A percentile compares a stretch with the other conserved stretches of the same genome.
These are phyloP conservation scores for Fusarium verticillioides DNA, from an alignment of 2,329 filamentous ascomycete species.

Conservation along the genomic window DNA sequence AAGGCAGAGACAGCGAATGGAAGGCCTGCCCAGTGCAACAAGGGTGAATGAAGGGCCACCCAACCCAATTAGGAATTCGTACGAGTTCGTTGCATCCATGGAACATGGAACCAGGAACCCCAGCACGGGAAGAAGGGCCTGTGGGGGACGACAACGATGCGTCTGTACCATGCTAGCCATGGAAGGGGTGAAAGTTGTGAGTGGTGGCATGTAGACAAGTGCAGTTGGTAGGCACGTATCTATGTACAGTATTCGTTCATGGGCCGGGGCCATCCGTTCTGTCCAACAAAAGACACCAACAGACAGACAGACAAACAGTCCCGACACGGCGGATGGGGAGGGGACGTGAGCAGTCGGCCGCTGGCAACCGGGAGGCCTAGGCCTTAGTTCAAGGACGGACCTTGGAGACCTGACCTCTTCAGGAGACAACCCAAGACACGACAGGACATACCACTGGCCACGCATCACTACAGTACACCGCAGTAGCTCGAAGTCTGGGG, in stretches of 20 bases:
- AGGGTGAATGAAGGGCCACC: constrained; percentile 17
- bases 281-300: background rate
- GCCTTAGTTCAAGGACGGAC: constrained; percentile 13
- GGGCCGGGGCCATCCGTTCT: background rate
- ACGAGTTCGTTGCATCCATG: constrained; percentile 32
- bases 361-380: constrained; percentile 27
- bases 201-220: constrained; percentile 12
- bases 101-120: constrained; percentile 19
- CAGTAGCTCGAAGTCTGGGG: constrained; percentile 34
- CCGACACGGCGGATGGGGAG: constrained; percentile 23
- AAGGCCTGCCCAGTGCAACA: constrained; percentile 11
- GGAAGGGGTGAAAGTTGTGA: constrained; percentile 7
- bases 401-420: constrained; percentile 19
- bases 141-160: constrained; percentile 11
- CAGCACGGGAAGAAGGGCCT: constrained; percentile 24
- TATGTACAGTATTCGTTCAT: background rate
- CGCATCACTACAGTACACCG: constrained; percentile 12
- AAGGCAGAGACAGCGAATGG: constrained; percentile 38
- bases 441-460: constrained; percentile 14
- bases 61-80: constrained; percentile 34
- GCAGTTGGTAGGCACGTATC: background rate
- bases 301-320: background rate
- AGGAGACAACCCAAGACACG: constrained; percentile 26
- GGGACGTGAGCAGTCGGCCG: constrained; percentile 18
- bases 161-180: background rate